Conservation (phyloP, 768 basidiomycete species). For the Amanita subjunquillea region DNA sequence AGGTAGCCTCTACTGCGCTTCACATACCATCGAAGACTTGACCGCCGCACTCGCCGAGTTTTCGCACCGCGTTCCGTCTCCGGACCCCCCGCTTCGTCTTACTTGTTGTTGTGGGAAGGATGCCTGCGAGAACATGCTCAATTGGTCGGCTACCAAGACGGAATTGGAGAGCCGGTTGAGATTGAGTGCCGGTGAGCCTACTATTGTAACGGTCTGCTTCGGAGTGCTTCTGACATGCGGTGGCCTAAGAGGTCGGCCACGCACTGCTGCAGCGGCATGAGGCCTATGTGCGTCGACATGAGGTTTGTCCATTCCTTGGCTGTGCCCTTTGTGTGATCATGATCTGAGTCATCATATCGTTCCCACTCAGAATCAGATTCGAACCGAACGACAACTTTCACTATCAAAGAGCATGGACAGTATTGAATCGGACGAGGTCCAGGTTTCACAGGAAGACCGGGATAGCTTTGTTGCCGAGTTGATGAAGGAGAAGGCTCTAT, state of each 20-base stretch:
- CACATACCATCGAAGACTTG: constrained; percentile 68
- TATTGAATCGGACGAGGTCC: constrained; percentile 9
- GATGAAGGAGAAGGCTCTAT: constrained; percentile 45
- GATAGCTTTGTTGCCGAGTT: constrained; percentile 22
- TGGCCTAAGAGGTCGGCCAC: constrained; percentile 70
- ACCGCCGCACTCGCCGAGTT: constrained; percentile 64
- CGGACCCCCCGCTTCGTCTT: constrained; percentile 43
- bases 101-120: constrained; percentile 60
- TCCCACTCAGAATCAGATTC: not conserved
- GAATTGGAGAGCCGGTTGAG: constrained; percentile 69
- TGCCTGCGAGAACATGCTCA: constrained; percentile 52
- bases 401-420: constrained; percentile 8
- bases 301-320: constrained; percentile 31
- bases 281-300: constrained; percentile 67
- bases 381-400: not conserved
- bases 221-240: not conserved
- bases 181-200: constrained; percentile 70
- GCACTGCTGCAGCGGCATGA: constrained; percentile 82
- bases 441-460: constrained; percentile 20
- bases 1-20: constrained; percentile 37
- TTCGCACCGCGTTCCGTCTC: constrained; percentile 58
- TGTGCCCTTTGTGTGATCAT: not conserved
- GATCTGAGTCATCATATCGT: not conserved
- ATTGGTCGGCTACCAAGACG: constrained; percentile 56
- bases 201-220: not conserved